Evolutionary conservation across 1,284 basidiomycete genomes (phyloP).

Genomic region (Amylostereum chailletii): DNA sequence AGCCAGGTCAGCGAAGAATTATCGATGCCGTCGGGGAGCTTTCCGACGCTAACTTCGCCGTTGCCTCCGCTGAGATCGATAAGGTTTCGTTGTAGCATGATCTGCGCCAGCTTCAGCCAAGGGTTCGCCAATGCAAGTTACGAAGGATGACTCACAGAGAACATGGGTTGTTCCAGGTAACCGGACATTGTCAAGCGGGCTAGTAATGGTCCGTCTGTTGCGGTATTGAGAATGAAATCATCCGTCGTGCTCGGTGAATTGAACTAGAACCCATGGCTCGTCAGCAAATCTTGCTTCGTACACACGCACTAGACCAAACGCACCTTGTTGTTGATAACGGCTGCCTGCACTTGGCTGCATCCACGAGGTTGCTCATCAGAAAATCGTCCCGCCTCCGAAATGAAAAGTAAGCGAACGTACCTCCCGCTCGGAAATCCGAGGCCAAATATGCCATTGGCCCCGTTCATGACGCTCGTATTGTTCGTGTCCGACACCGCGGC

Average conservation of each 20-base stretch:
- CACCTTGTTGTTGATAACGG: constrained; percentile 26
- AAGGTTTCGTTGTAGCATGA: constrained; percentile 31
- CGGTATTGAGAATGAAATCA: constrained; percentile 30
- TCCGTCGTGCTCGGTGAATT: constrained; percentile 24
- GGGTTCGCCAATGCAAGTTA: neutral
- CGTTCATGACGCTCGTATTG: constrained; percentile 25
- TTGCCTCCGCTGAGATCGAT: constrained; percentile 25
- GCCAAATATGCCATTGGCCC: constrained; percentile 30
- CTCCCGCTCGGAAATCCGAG: constrained; percentile 29
- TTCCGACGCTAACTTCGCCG: constrained; percentile 32
- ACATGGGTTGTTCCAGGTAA: constrained; percentile 36
- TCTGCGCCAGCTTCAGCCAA: constrained; percentile 10
- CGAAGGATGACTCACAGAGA: constrained; percentile 19
- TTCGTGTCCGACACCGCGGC: constrained; percentile 27
- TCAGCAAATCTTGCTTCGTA: neutral
- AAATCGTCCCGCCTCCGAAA: neutral
- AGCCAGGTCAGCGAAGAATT: constrained; percentile 34
- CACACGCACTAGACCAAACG: neutral
- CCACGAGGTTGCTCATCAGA: neutral
- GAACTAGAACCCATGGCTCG: constrained; percentile 13
- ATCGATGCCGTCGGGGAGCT: constrained; percentile 28
- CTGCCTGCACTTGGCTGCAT: constrained; percentile 31
- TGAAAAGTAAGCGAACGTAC: constrained; percentile 12
- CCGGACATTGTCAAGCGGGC: constrained; percentile 35
- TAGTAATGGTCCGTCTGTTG: constrained; percentile 34